Evolutionary conservation across 2,329 filamentous ascomycete genomes (phyloP), one percentile per base, ranked within the genome.

Genomic region (Ceratocystis cacaofunesta): DNA sequence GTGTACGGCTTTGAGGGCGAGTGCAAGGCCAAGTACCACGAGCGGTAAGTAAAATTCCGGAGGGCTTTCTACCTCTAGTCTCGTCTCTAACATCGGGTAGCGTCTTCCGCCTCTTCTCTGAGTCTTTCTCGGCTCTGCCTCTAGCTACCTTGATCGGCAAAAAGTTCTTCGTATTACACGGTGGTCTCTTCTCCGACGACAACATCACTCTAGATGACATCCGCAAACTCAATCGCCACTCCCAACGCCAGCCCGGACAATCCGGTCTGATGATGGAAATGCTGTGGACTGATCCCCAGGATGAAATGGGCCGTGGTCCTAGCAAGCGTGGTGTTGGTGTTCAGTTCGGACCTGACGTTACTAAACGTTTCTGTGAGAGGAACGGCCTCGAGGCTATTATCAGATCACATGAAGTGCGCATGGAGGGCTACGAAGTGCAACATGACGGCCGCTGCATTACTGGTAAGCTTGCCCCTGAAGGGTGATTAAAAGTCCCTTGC

Each of bases 241-340:
- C 84, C 74, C 94, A 97, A 76, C 83, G 90, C 68, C 92, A 97
- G 72, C 92, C 94, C 2, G 94, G 94, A 41, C 94, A 99, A 75
- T 79, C 88, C 61, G 94, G 94, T 15, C 78, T 99, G 71, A 99
- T 99, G 94, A 99, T 99, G 94, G 94, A 99, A 77, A 99, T 99
- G 94, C 83, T 99, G 60, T 99, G 94, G 94, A 97, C 94, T 0
- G 94, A 99, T 73, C 94, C 94, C 2, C 94, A 99, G 75, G 82
- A 88, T 0, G 81, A 85, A 70, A 86, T 88, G 32, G 94, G 94
- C 63, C 86, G 94, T 70, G 90, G 92, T 7, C 94, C 94, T 57
- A 96, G 91, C 79, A 99, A 99, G 81, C 85, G 94, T 73, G 94
- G 94, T 70, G 92, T 99, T 22, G 94, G 94, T 63, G 83, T 97